These are phyloP conservation scores for Colletotrichum sp. DNA, from an alignment of 2,329 filamentous ascomycete genomes.

Conservation along the genomic window DNA sequence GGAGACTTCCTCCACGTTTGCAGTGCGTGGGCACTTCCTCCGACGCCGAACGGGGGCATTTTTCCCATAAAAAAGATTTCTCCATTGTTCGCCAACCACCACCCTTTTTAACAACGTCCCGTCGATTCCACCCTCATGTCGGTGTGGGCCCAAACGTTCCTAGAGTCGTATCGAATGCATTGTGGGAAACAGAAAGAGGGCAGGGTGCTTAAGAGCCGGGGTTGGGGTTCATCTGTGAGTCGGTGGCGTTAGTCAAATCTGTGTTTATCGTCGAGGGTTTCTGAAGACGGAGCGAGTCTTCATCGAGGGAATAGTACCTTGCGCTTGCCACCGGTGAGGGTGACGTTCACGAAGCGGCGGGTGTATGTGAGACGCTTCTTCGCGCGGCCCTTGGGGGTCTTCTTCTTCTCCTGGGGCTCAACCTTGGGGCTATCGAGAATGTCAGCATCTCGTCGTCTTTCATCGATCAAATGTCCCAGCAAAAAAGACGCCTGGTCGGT, in stretches of 20 bases:
- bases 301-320: conserved; percentile 67
- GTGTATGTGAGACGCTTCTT: conserved; percentile 98
- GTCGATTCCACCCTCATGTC: conserved; percentile 24
- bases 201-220: conserved; percentile 37
- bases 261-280: neutral
- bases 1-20: neutral
- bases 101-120: conserved; percentile 12
- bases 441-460: conserved; percentile 3
- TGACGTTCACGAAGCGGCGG: conserved; percentile 98
- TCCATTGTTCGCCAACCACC: conserved; percentile 16
- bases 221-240: conserved; percentile 47
- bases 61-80: conserved; percentile 14
- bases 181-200: conserved; percentile 1
- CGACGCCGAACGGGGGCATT: conserved; percentile 3
- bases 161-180: conserved; percentile 24
- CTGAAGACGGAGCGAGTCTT: neutral
- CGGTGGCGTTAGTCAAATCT: conserved; percentile 20
- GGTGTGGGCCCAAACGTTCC: conserved; percentile 20
- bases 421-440: conserved; percentile 56
- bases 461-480: neutral
- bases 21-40: neutral
- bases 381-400: conserved; percentile 95
- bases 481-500: neutral
- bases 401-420: conserved; percentile 93
- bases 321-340: conserved; percentile 96